A percentile compares a stretch with the other conserved stretches of the same genome.
phyloP scores from a whole-genome alignment of 208 protist species.

The Kentomonas sorsogonicus region DNA sequence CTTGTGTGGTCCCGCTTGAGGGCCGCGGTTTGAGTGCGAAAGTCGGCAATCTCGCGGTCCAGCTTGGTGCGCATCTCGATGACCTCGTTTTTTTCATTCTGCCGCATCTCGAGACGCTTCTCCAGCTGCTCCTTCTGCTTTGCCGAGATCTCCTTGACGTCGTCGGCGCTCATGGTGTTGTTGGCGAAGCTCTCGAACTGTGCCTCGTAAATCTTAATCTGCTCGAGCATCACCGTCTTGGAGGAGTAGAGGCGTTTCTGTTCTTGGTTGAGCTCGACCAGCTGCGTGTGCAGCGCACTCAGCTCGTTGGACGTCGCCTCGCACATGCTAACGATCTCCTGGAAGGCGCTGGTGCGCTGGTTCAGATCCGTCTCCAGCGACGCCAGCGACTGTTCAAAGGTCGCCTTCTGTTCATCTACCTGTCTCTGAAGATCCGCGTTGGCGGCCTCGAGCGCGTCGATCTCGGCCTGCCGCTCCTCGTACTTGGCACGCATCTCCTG shows the following conservation, averaged over 20 bases:
- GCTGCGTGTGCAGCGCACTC: slow-evolving; percentile 41
- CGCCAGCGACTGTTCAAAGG: slow-evolving; percentile 52
- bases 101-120: slow-evolving; percentile 32
- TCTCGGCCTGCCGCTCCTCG: slow-evolving; percentile 31
- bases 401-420: slow-evolving; percentile 38
- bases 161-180: slow-evolving; percentile 42
- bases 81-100: slow-evolving; percentile 55
- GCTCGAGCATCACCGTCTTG: slow-evolving; percentile 35
- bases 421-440: slow-evolving; percentile 39
- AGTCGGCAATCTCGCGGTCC: slow-evolving; percentile 61
- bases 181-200: slow-evolving; percentile 50
- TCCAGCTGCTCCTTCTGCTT: slow-evolving; percentile 45
- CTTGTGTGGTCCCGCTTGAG: slow-evolving; percentile 51
- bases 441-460: slow-evolving; percentile 36
- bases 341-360: slow-evolving; percentile 28
- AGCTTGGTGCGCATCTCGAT: slow-evolving; percentile 51
- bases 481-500: slow-evolving; percentile 34
- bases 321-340: slow-evolving; percentile 44
- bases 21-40: slow-evolving; percentile 36
- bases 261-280: slow-evolving; percentile 48
- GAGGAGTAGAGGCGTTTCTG: slow-evolving; percentile 27
- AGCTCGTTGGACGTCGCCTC: slow-evolving; percentile 36
- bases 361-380: slow-evolving; percentile 28
- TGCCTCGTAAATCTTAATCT: slow-evolving; percentile 58
- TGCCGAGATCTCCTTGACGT: slow-evolving; percentile 36